Evolutionary conservation across 306 rosid genomes (phyloP).

Genomic region (Trifolium pratense): DNA sequence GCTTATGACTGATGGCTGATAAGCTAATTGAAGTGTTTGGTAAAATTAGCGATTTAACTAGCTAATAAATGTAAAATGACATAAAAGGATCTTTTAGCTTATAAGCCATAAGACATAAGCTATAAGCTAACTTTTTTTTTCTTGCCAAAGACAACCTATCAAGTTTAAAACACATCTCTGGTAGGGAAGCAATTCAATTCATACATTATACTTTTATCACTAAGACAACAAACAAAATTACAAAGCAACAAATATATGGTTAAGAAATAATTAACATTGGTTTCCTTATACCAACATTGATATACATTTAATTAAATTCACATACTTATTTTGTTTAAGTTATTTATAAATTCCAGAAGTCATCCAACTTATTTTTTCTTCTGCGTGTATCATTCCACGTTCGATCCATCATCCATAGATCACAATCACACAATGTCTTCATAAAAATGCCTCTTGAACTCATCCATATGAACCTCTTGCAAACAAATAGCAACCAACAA

Average conservation of each 20-base stretch:
- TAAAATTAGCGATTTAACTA: too few relatives aligned
- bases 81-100: too few relatives aligned
- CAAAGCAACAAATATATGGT: background rate
- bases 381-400: background rate
- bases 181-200: background rate
- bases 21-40: too few relatives aligned
- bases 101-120: too few relatives aligned
- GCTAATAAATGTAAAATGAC: too few relatives aligned
- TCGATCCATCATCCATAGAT: background rate
- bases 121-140: too few relatives aligned
- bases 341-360: background rate
- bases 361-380: background rate
- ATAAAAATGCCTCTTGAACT: conserved; percentile 58
- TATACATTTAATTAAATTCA: background rate
- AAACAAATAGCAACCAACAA: conserved; percentile 52
- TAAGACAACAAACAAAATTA: background rate
- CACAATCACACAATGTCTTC: conserved; percentile 40
- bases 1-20: too few relatives aligned
- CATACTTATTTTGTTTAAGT: background rate
- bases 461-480: conserved; percentile 57
- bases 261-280: background rate
- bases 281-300: background rate
- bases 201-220: background rate
- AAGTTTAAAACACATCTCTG: background rate
- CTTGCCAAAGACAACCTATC: too few relatives aligned